Evolutionary conservation across 2,329 filamentous ascomycete species (phyloP), one percentile per base, ranked within the genome.

Genomic region (Epichloe amarillans): DNA sequence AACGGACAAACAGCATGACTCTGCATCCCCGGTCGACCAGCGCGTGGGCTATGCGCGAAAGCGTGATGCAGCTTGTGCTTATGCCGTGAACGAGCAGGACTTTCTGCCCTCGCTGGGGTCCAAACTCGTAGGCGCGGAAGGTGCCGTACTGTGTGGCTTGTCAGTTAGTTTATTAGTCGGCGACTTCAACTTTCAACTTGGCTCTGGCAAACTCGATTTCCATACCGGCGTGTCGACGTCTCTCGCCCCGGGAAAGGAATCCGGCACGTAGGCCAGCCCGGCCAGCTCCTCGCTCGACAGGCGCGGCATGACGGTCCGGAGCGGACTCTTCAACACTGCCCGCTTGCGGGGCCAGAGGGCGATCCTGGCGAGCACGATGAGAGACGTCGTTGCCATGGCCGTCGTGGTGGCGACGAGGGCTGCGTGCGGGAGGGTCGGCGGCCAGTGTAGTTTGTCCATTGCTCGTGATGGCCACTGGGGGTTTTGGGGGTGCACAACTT

Each of bases 11-110:
- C 4, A 93, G 71, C 80, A 95, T 82, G 12, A 95, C 87, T 41
- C 88, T 78, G 62, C 81, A 90, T 35, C 87, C 86, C 47, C 75
- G 76, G 39, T 76, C 72, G 3, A 78, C 86, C 21, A 94, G 73
- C 19, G 73, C 74, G 58, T 82, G 72, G 30, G 87, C 85, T 36
- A 94, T 66, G 43, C 75, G 76, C 26, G 76, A 75, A 15, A 93
- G 72, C 1, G 86, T 82, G 58, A 90, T 77, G 64, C 84, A 88
- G 0, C 88, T 84, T 0, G 87, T 94, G 54, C 83, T 88, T 62
- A 94, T 91, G 43, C 88, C 88, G 63, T 94, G 88, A 8, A 95
- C 73, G 36, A 94, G 73, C 15, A 94, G 66, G 4, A 93, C 82
- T 60, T 86, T 90, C 44, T 77, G 74, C 7, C 88, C 88, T 50